A percentile compares a stretch with the other conserved stretches of the same genome.
Evolutionary conservation across 2,329 filamentous ascomycete genomes (phyloP).

Genomic region (Botrytis fabae): DNA sequence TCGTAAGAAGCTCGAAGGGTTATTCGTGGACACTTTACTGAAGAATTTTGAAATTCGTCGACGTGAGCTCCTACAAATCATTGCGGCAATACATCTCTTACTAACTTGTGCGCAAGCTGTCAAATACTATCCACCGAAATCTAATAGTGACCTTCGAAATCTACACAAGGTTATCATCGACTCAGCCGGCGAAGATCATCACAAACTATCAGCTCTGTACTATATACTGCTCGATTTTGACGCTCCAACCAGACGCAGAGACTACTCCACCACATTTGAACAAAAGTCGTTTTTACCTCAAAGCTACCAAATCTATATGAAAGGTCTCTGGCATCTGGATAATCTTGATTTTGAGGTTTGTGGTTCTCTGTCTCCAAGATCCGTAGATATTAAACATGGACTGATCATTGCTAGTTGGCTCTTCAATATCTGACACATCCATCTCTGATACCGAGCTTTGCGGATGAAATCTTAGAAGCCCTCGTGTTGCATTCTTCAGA

Average conservation of each 20-base stretch:
- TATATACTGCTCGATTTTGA: constrained; percentile 77
- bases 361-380: constrained; percentile 7
- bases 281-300: constrained; percentile 64
- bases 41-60: constrained; percentile 68
- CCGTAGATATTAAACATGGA: constrained; percentile 30
- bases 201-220: constrained; percentile 81
- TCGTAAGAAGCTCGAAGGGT: constrained; percentile 67
- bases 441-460: constrained; percentile 75
- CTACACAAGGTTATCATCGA: constrained; percentile 71
- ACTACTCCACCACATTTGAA: constrained; percentile 59
- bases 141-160: constrained; percentile 64
- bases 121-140: constrained; percentile 73
- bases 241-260: constrained; percentile 44
- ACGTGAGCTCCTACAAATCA: constrained; percentile 50
- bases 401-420: constrained; percentile 51
- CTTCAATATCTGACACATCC: constrained; percentile 78
- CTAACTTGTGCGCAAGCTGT: constrained; percentile 45
- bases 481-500: constrained; percentile 62
- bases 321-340: constrained; percentile 80
- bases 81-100: constrained; percentile 16
- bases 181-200: constrained; percentile 64
- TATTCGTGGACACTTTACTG: constrained; percentile 80
- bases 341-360: constrained; percentile 64
- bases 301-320: constrained; percentile 78
- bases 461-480: constrained; percentile 74